Base-by-base conservation (phyloP, 2,329 filamentous ascomycete species). In the Trichoderma cornu-damae region DNA sequence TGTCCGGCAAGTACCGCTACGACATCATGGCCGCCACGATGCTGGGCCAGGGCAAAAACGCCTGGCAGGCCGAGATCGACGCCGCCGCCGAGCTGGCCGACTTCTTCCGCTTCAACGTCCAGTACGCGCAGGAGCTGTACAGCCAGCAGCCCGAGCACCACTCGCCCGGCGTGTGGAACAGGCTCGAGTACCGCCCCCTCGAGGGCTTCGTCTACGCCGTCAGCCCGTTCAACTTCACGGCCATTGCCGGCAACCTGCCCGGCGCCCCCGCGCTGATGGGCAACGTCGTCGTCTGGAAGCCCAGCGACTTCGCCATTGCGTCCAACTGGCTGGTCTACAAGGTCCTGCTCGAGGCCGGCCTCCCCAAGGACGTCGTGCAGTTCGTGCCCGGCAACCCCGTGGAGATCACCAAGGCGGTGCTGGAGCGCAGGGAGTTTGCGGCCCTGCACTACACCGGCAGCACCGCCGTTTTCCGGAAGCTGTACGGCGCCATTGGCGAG, bases 21-120 rank as follows among this genome's bases (percentile, higher is more conserved):
- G 90, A 96, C 57, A 84, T 99, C 66, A 96, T 97, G 89, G 93
- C 94, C 6, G 85, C 90, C 43, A 96, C 94, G 12, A 96, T 97
- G 84, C 79, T 96, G 30, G 94, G 93, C 60, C 93, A 99, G 75
- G 93, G 94, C 67, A 97, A 97, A 83, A 97, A 96, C 72, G 90
- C 90, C 47, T 97, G 91, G 91, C 93, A 99, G 75, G 93, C 94
- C n/a, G 93, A 99, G 80, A 97, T 97, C 62, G 93, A 97, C 73
- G 83, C 92, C 37, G 93, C 93, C 16, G 93, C 93, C 7, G 94
- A 99, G 79, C 76, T 96, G 65, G 87, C 84, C 65, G 93, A 99
- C 72, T 97, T 97, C 75, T 78, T 97, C 70, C 85, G 91, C 69
- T 96, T 96, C 79, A 94, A 94, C 69, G 93, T 96, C 53, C 85